These are phyloP conservation scores for Trametes hirsuta DNA, from an alignment of 1,284 basidiomycete genomes.

Conservation along the genomic window DNA sequence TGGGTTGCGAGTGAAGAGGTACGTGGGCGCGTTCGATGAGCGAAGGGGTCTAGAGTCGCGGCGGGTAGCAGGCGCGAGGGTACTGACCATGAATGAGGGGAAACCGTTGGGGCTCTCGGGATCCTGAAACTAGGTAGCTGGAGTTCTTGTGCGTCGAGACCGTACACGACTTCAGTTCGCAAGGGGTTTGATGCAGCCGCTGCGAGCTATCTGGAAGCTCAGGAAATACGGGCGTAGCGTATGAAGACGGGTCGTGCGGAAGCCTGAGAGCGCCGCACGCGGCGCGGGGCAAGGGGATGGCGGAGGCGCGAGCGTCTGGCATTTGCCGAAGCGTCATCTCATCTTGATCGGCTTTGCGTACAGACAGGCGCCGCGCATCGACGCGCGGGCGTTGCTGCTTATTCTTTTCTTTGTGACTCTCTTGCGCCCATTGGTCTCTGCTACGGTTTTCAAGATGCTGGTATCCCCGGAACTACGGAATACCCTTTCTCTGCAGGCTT, in stretches of 20 bases:
- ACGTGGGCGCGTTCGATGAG: background rate
- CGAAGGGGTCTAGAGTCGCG: background rate
- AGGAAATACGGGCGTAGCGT: background rate
- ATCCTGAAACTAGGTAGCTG: background rate
- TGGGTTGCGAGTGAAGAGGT: background rate
- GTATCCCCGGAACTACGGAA: too few relatives aligned
- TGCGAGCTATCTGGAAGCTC: background rate
- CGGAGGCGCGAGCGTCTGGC: background rate
- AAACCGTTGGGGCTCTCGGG: background rate
- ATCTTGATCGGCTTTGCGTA: background rate
- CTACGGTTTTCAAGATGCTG: too few relatives aligned
- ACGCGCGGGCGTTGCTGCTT: too few relatives aligned
- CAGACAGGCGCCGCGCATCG: too few relatives aligned
- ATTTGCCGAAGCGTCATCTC: slow-evolving; percentile 7
- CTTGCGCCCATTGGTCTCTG: too few relatives aligned
- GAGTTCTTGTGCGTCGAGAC: background rate
- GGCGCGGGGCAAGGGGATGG: background rate
- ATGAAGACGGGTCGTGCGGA: background rate
- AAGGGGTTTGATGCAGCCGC: too few relatives aligned
- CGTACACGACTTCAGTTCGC: too few relatives aligned
- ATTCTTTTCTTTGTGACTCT: too few relatives aligned
- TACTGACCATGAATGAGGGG: background rate
- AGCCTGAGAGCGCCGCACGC: too few relatives aligned
- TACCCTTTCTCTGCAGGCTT: too few relatives aligned
- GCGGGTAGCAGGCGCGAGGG: background rate